phyloP scores from a whole-genome alignment of 2,329 filamentous ascomycete species.

The Colletotrichum salicis region DNA sequence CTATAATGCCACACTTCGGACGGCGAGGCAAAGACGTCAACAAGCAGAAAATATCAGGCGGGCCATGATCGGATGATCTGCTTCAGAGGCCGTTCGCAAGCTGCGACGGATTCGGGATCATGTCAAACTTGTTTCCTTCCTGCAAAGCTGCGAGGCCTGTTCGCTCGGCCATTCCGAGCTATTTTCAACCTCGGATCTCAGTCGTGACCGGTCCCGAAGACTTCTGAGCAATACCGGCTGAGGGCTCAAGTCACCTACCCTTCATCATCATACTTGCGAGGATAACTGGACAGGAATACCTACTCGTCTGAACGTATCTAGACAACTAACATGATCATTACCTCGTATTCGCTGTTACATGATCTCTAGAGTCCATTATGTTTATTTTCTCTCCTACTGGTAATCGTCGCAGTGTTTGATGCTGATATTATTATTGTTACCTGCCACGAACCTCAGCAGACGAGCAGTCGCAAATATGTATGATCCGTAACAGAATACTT shows the following conservation, averaged over 20 bases:
- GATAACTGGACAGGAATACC: background rate
- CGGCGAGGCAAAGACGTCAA: background rate
- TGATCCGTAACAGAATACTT: background rate
- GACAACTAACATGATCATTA: background rate
- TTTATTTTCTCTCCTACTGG: background rate
- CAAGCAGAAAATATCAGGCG: background rate
- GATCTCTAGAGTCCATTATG: background rate
- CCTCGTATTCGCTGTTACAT: background rate
- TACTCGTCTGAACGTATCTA: background rate
- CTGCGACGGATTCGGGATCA: constrained; percentile 7
- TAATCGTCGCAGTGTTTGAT: background rate
- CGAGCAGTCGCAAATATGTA: background rate
- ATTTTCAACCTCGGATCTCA: background rate
- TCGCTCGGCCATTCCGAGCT: background rate
- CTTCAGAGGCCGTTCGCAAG: constrained; percentile 9
- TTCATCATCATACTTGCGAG: background rate
- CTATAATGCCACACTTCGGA: constrained; percentile 5
- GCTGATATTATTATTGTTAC: background rate
- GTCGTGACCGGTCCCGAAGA: background rate
- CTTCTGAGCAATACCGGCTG: background rate
- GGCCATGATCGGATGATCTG: background rate
- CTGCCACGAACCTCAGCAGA: background rate
- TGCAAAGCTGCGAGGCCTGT: background rate
- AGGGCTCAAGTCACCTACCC: background rate
- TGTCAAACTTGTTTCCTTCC: background rate